Evolutionary conservation across 306 rosid species (phyloP).

Genomic region (Quercus aquifolioides): DNA sequence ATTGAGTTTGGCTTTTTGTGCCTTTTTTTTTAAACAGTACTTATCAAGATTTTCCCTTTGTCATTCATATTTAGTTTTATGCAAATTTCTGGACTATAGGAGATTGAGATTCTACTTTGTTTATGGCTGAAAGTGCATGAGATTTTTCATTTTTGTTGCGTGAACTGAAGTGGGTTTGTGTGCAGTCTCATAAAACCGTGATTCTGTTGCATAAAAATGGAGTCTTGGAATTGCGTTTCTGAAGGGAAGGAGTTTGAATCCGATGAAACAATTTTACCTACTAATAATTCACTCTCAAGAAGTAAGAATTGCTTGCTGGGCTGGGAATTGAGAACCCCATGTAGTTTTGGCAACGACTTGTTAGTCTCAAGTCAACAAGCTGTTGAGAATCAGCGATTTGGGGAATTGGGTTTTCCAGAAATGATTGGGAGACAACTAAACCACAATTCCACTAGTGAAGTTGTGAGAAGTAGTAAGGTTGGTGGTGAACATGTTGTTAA

Average conservation of each 20-base stretch:
- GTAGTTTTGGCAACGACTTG: conserved; percentile 44
- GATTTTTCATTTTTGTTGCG: conserved; percentile 7
- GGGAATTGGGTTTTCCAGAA: conserved; percentile 52
- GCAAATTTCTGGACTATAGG: not conserved
- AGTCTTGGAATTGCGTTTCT: conserved; percentile 73
- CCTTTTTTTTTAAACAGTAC: not conserved
- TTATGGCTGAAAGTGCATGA: not conserved
- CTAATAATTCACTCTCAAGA: conserved; percentile 41
- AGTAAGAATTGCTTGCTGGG: conserved; percentile 45
- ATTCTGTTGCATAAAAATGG: conserved; percentile 49
- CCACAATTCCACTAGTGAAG: conserved; percentile 34
- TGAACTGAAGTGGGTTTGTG: conserved; percentile 38
- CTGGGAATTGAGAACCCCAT: conserved; percentile 63
- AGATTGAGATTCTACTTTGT: conserved; percentile 16
- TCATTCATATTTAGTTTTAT: not conserved
- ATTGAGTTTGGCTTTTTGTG: conserved; percentile 7
- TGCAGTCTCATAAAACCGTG: conserved; percentile 6
- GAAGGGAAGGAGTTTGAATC: conserved; percentile 59
- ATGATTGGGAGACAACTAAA: conserved; percentile 52
- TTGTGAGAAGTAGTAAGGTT: conserved; percentile 23
- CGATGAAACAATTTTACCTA: conserved; percentile 44
- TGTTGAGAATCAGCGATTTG: conserved; percentile 54
- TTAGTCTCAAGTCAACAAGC: conserved; percentile 36
- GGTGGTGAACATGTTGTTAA: conserved; percentile 27
- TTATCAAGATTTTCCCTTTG: conserved; percentile 7